Evolutionary conservation across 345 rosid genomes (phyloP), one percentile per base, ranked within the genome.

Genomic region (Eucalyptus coolabah): DNA sequence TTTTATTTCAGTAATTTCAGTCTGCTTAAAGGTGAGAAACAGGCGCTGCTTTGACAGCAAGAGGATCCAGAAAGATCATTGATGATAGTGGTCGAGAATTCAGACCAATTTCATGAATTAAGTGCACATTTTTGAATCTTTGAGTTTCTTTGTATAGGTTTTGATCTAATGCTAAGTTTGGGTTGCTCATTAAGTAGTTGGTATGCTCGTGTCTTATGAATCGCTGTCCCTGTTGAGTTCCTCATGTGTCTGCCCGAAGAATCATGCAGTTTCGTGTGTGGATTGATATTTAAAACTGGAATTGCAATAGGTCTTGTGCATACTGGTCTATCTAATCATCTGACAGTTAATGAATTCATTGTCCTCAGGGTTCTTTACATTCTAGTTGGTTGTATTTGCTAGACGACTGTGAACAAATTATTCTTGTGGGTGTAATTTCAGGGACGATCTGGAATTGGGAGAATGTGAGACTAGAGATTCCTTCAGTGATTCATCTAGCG

Each of bases 401-500:
- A 40, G 47, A 21, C 3, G 30, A 40, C 85, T 23, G 7, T 77
- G 85, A 77, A 40, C 5, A 51, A 42, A 81, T 21, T 60, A 24
- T 30, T 23, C 86, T 13, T 10, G 59, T 87, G 37, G 87, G 63
- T n/a, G 15, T 13, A 34, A 59, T 45, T 90, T 56, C 69, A 98
- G 99, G 95, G 99, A 96, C 88, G 99, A 98, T 80, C 90, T 93
- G 12, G 98, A 95, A 67, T 92, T 94, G 30, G 98, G 96, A 28
- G 97, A 96, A 69, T 94, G 94, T 12, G 99, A 97, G 91, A 93
- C 93, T 50, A 98, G 98, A 89, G 98, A 98, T 91, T 94, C 95
- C 4, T 96, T 91, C 87, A 96, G 99, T 89, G 99, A 98, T 91
- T 96, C 98, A 1, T 95, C 93, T 83, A 97, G 99, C 87, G 96